Conservation (phyloP, 108 stramenopile genomes). For the Phaeodactylum tricornutum region DNA sequence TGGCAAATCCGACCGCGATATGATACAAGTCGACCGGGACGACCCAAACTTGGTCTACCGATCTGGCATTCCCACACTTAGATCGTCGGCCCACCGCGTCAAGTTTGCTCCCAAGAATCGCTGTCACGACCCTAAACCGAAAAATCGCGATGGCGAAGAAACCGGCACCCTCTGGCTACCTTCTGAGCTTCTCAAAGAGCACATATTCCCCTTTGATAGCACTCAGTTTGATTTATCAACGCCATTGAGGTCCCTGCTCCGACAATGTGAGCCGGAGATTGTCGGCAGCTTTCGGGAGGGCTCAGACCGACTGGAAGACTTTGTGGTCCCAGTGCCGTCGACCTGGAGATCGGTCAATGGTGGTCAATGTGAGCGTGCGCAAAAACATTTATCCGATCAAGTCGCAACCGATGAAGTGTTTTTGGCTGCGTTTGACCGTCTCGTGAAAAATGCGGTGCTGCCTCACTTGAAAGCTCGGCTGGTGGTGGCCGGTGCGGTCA, state of each 20-base stretch:
- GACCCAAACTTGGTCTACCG: conserved; percentile 30
- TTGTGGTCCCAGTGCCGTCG: conserved; percentile 47
- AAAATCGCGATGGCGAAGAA: conserved; percentile 30
- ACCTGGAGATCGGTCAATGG: conserved; percentile 51
- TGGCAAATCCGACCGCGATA: too few relatives aligned
- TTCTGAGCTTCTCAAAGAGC: conserved; percentile 26
- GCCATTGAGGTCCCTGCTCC: conserved; percentile 34
- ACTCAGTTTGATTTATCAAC: conserved; percentile 36
- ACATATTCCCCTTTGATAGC: conserved; percentile 32
- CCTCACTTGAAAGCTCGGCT: conserved; percentile 60
- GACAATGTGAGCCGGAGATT: conserved; percentile 38
- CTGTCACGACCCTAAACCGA: conserved; percentile 56
- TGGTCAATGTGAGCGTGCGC: conserved; percentile 52
- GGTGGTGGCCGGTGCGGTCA: conserved; percentile 11
- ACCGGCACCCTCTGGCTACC: conserved; percentile 62
- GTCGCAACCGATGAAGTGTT: conserved; percentile 47
- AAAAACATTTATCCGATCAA: conserved; percentile 64
- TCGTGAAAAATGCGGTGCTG: conserved; percentile 50
- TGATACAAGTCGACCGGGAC: background rate
- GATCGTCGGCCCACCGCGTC: conserved; percentile 76
- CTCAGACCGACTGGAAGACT: conserved; percentile 41
- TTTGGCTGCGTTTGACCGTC: conserved; percentile 53
- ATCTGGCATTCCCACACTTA: conserved; percentile 69
- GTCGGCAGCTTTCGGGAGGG: conserved; percentile 35
- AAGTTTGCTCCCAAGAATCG: conserved; percentile 54